These are phyloP conservation scores for Populus nigra DNA, from an alignment of 345 rosid genomes.

Conservation along the genomic window DNA sequence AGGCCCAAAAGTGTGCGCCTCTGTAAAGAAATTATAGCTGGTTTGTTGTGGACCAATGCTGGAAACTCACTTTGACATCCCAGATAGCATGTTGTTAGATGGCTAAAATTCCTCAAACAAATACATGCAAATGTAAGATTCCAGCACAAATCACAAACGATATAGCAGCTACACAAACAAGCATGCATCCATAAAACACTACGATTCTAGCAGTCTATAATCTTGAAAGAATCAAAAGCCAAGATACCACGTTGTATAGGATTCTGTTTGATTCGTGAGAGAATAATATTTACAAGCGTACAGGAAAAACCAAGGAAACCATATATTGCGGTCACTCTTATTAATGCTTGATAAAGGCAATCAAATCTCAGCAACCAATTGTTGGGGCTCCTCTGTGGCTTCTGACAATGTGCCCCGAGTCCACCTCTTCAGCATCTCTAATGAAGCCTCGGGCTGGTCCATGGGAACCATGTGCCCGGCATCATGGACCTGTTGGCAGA, in stretches of 20 bases:
- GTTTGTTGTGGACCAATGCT: background rate
- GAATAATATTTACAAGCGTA: constrained; percentile 18
- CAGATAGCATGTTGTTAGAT: background rate
- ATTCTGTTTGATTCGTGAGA: background rate
- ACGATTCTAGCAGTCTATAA: background rate
- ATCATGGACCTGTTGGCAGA: constrained; percentile 59
- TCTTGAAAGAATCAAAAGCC: background rate
- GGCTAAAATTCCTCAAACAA: background rate
- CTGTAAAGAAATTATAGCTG: background rate
- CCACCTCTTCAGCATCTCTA: constrained; percentile 90
- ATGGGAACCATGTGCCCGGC: constrained; percentile 99
- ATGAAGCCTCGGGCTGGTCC: constrained; percentile 91
- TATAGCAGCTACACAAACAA: background rate
- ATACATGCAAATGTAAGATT: too few relatives aligned
- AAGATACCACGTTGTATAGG: background rate
- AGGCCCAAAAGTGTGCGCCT: background rate
- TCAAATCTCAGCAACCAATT: constrained; percentile 71
- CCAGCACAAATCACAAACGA: too few relatives aligned
- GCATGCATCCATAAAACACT: background rate
- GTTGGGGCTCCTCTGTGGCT: constrained; percentile 20
- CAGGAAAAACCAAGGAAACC: background rate
- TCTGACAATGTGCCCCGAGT: constrained; percentile 47
- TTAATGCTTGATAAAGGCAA: constrained; percentile 5
- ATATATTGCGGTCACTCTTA: background rate
- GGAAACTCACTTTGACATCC: background rate